Evolutionary conservation across 1,284 basidiomycete species (phyloP).

Genomic region (Ganoderma boninense): DNA sequence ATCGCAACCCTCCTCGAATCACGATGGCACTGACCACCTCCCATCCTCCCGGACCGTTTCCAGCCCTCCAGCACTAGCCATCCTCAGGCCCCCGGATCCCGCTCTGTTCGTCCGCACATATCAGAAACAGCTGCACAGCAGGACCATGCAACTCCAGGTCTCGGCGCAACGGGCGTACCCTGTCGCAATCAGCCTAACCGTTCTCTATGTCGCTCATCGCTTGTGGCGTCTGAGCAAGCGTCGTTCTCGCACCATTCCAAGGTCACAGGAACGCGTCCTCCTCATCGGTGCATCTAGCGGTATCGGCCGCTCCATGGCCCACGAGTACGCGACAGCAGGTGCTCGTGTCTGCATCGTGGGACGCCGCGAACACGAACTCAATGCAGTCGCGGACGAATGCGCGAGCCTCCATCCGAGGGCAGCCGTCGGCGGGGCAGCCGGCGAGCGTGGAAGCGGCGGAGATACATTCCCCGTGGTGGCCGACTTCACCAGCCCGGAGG

Average conservation of each 20-base stretch:
- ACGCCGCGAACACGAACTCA: conserved; percentile 65
- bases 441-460: neutral
- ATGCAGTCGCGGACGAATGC: conserved; percentile 72
- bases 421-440: conserved; percentile 16
- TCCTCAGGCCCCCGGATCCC: neutral
- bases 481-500: conserved; percentile 74
- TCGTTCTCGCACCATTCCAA: conserved; percentile 24
- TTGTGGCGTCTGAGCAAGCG: conserved; percentile 16
- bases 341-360: conserved; percentile 84
- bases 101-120: neutral
- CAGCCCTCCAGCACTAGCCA: neutral
- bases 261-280: conserved; percentile 70
- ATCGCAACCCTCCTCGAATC: neutral
- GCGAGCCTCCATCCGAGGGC: conserved; percentile 32
- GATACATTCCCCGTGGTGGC: conserved; percentile 52
- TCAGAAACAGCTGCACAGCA: neutral
- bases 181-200: conserved; percentile 6
- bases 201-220: conserved; percentile 17
- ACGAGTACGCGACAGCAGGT: conserved; percentile 77
- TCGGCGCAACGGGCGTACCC: neutral
- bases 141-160: neutral
- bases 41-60: neutral
- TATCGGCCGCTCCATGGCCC: conserved; percentile 80
- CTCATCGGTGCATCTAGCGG: conserved; percentile 87
- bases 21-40: neutral